Conservation (phyloP, 2,329 filamentous ascomycete species). For the Fusarium sp. region DNA sequence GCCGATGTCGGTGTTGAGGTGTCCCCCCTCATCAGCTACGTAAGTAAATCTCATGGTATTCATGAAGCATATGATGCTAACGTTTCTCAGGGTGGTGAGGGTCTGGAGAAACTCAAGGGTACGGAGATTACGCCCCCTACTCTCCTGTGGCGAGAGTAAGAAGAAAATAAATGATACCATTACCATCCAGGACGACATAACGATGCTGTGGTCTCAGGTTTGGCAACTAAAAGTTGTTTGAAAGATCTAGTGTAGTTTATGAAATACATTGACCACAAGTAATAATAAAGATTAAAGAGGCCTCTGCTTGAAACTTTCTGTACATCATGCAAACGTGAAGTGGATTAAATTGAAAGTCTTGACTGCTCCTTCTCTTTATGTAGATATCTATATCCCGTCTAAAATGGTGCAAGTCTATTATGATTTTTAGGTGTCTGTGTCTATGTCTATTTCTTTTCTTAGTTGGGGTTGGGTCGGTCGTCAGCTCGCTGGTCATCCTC, state of each 20-base stretch:
- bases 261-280: not conserved
- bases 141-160: conserved; percentile 57
- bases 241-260: not conserved
- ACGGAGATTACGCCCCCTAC: conserved; percentile 62
- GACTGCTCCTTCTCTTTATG: conserved; percentile 24
- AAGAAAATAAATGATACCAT: conserved; percentile 21
- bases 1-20: conserved; percentile 82
- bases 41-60: conserved; percentile 60
- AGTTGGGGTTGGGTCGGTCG: conserved; percentile 22
- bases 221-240: conserved; percentile 12
- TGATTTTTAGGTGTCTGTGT: conserved; percentile 13
- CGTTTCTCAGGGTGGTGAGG: conserved; percentile 64
- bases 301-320: not conserved
- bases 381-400: conserved; percentile 34
- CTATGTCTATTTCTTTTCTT: conserved; percentile 4
- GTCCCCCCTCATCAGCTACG: conserved; percentile 93
- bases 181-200: conserved; percentile 17
- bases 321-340: not conserved
- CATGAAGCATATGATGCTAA: conserved; percentile 5
- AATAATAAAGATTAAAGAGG: conserved; percentile 17
- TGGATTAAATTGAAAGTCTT: conserved; percentile 22
- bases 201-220: conserved; percentile 19
- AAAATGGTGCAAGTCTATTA: conserved; percentile 34
- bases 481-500: conserved; percentile 53
- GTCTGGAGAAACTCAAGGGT: conserved; percentile 63